Percentiles rank a stretch among this genome's conserved stretches.
Conservation (phyloP, 176 grass and related monocot species). For the Aechmea fasciata region DNA sequence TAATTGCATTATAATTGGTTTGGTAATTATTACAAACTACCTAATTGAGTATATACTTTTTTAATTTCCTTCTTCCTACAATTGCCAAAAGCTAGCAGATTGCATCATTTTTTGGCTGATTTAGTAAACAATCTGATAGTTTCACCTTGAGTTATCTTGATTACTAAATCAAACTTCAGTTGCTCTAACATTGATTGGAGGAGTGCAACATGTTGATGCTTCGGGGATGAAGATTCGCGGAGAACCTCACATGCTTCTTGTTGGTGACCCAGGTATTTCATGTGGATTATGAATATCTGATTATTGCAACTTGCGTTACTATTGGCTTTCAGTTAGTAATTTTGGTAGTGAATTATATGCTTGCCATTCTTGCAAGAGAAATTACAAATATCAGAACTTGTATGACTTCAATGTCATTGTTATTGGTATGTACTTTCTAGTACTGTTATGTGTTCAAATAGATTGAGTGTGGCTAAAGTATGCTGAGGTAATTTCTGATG, state of each 20-base stretch:
- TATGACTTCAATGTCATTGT: no score
- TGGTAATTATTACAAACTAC: not conserved
- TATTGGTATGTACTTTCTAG: not conserved
- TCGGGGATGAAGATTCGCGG: conserved; percentile 91
- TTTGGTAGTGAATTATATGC: not conserved
- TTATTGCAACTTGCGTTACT: not conserved
- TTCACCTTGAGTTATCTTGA: not conserved
- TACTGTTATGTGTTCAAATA: not conserved
- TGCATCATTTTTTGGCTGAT: no score
- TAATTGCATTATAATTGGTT: not conserved
- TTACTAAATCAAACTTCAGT: conserved; percentile 45
- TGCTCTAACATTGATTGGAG: conserved; percentile 89
- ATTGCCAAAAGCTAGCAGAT: no score
- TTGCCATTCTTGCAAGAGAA: not conserved
- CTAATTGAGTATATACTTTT: not conserved
- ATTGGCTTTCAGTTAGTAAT: not conserved
- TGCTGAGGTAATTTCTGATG: not conserved
- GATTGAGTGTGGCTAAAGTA: not conserved
- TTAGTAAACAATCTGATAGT: no score
- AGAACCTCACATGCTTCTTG: conserved; percentile 97
- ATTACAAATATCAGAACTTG: not conserved
- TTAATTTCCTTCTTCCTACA: not conserved
- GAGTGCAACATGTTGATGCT: conserved; percentile 78
- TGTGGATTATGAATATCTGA: not conserved
- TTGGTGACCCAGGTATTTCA: conserved; percentile 88